A percentile compares a stretch with the other conserved stretches of the same genome.
Evolutionary conservation across 768 basidiomycete genomes (phyloP).

Genomic region (Hypsizygus marmoreus): DNA sequence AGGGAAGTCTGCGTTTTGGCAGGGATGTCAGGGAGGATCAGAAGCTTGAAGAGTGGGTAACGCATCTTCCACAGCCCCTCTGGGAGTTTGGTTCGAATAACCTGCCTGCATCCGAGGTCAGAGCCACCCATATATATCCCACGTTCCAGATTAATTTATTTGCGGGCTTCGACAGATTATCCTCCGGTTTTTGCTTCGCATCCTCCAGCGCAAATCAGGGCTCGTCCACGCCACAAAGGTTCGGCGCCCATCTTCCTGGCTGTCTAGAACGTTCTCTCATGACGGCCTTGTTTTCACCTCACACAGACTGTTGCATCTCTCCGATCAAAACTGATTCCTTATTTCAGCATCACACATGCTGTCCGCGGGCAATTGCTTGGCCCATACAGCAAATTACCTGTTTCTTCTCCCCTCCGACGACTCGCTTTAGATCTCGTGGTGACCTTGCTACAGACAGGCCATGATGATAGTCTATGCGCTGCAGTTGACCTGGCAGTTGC

Average conservation of each 20-base stretch:
- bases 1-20: conserved; percentile 46
- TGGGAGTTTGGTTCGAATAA: conserved; percentile 81
- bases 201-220: conserved; percentile 55
- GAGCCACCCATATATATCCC: conserved; percentile 11
- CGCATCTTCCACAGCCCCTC: conserved; percentile 74
- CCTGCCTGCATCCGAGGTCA: conserved; percentile 61
- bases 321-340: conserved; percentile 69
- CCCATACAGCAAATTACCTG: conserved; percentile 73
- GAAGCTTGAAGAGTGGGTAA: conserved; percentile 65
- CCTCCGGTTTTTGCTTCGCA: conserved; percentile 62
- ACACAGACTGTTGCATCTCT: conserved; percentile 51
- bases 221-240: conserved; percentile 44
- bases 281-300: conserved; percentile 1
- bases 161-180: conserved; percentile 44
- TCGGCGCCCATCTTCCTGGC: no score
- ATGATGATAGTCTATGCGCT: conserved; percentile 9
- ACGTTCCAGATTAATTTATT: conserved; percentile 8
- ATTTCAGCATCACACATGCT: conserved; percentile 79
- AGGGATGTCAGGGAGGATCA: conserved; percentile 24
- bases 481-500: conserved; percentile 40
- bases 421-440: conserved; percentile 68
- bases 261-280: no score
- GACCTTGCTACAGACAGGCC: conserved; percentile 23
- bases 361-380: conserved; percentile 71
- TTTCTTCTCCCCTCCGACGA: conserved; percentile 42